These are phyloP conservation scores for Prototheca wickerhamii DNA, from an alignment of 163 green algal species.

Conservation along the genomic window DNA sequence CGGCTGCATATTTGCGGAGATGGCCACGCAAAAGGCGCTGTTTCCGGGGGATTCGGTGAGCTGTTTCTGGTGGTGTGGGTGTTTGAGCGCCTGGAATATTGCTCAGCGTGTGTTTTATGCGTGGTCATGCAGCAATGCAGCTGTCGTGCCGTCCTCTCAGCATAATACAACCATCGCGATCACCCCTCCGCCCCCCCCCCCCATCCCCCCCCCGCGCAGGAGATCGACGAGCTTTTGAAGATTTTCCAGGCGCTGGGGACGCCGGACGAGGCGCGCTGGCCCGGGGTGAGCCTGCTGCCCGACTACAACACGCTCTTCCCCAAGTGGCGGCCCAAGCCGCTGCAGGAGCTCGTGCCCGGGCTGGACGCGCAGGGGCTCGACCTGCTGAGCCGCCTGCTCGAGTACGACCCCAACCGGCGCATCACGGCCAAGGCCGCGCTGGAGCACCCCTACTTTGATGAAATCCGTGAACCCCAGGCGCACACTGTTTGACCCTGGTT, in stretches of 20 bases:
- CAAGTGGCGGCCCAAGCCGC: slow-evolving; percentile 51
- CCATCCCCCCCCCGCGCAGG: slow-evolving; percentile 41
- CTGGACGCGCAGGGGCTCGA: slow-evolving; percentile 41
- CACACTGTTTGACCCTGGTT: background rate
- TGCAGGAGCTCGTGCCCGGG: slow-evolving; percentile 25
- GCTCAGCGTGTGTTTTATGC: too few relatives aligned
- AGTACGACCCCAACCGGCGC: slow-evolving; percentile 59
- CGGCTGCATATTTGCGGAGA: slow-evolving; percentile 98
- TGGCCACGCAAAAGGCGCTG: slow-evolving; percentile 79
- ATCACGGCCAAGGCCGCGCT: slow-evolving; percentile 66
- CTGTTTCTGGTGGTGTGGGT: background rate
- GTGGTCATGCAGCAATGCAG: too few relatives aligned
- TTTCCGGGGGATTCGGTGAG: slow-evolving; percentile 86
- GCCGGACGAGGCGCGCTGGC: slow-evolving; percentile 72
- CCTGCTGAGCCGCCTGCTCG: slow-evolving; percentile 63
- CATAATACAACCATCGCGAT: too few relatives aligned
- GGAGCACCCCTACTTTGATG: slow-evolving; percentile 65
- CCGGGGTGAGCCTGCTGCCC: slow-evolving; percentile 68
- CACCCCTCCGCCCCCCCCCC: too few relatives aligned
- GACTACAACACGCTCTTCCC: slow-evolving; percentile 89
- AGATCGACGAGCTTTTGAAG: slow-evolving; percentile 96
- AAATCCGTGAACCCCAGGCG: slow-evolving; percentile 8
- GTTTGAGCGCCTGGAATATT: background rate
- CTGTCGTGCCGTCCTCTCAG: background rate
- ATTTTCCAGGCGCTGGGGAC: slow-evolving; percentile 94